These are phyloP conservation scores for Nicotiana knightiana DNA, from an alignment of 257 asterid genomes.

Conservation along the genomic window DNA sequence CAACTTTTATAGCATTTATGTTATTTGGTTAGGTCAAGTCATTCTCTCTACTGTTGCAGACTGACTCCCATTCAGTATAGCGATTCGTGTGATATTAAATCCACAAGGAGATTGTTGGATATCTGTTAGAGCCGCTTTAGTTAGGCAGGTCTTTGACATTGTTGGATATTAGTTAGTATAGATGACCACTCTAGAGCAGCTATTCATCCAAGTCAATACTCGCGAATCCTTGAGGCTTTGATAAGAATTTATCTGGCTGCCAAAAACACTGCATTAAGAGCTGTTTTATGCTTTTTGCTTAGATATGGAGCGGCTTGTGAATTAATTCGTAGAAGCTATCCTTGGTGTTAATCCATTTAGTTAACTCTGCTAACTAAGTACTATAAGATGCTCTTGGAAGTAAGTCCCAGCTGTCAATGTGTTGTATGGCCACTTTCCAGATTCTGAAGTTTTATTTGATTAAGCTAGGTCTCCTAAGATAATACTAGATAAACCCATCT, in stretches of 20 bases:
- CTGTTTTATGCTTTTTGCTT: neutral
- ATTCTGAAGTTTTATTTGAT: no score
- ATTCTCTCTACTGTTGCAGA: neutral
- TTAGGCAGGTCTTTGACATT: neutral
- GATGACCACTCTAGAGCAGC: neutral
- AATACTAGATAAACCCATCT: no score
- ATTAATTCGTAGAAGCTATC: neutral
- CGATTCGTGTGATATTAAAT: neutral
- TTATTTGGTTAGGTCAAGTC: neutral
- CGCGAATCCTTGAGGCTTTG: neutral
- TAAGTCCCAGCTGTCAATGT: no score
- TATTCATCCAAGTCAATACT: neutral
- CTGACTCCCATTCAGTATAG: neutral
- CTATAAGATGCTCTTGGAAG: no score
- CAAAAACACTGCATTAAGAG: neutral
- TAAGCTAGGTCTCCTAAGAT: no score
- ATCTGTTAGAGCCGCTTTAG: neutral
- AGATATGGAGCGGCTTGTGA: neutral
- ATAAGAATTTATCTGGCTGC: neutral
- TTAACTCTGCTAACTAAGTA: no score
- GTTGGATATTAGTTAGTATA: neutral
- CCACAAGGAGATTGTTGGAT: neutral
- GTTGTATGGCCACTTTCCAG: no score
- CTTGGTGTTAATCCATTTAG: neutral
- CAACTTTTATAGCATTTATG: no score